phyloP scores from a whole-genome alignment of 495 filamentous ascomycete genomes.

The Xylaria scruposa region DNA sequence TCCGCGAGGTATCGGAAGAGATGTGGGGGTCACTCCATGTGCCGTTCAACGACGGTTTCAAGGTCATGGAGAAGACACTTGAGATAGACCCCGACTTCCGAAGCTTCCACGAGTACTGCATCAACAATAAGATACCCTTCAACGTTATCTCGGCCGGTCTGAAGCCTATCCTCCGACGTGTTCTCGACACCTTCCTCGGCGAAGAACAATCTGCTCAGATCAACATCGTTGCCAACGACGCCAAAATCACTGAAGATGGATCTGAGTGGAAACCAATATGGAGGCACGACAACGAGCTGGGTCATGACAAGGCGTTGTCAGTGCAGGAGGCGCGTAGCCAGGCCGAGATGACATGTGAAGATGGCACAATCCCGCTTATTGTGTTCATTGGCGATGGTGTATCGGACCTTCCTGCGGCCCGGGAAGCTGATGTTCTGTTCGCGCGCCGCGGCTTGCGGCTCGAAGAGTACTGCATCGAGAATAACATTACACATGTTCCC shows the following conservation, averaged over 20 bases:
- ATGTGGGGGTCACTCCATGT: constrained; percentile 76
- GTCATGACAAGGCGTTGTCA: constrained; percentile 73
- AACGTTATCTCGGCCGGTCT: constrained; percentile 77
- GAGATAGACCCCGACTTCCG: constrained; percentile 72
- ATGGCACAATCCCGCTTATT: constrained; percentile 71
- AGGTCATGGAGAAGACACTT: constrained; percentile 68
- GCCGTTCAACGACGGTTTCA: constrained; percentile 77
- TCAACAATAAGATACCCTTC: constrained; percentile 70
- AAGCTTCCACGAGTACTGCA: constrained; percentile 71
- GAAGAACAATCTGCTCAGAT: constrained; percentile 61
- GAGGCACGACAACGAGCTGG: constrained; percentile 70
- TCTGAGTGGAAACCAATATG: constrained; percentile 72
- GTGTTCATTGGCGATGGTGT: constrained; percentile 83
- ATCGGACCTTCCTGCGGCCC: constrained; percentile 74
- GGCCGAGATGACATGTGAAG: constrained; percentile 59
- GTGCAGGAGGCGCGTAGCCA: constrained; percentile 65
- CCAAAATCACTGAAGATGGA: constrained; percentile 61
- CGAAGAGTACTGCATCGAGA: constrained; percentile 73
- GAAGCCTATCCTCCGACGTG: constrained; percentile 67
- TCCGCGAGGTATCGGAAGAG: constrained; percentile 77
- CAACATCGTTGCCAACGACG: constrained; percentile 76
- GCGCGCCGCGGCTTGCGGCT: constrained; percentile 71
- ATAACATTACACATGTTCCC: constrained; percentile 66
- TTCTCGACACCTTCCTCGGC: constrained; percentile 70
- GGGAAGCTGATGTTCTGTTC: constrained; percentile 79